These are phyloP conservation scores for Beauveria bassiana DNA, from an alignment of 2,329 filamentous ascomycete species.

Conservation along the genomic window DNA sequence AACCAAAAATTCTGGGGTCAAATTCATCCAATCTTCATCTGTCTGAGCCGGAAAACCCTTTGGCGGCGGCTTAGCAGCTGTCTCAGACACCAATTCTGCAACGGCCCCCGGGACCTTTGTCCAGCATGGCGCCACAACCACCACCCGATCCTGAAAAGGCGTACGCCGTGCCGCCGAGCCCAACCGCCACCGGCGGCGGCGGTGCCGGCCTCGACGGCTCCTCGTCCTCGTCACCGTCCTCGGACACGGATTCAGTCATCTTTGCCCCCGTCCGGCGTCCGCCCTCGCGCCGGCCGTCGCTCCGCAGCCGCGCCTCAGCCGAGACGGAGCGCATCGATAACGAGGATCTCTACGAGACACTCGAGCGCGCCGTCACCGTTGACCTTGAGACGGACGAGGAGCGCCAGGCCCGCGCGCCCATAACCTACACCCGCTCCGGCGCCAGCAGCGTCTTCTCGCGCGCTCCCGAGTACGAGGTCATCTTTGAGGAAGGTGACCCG, in stretches of 20 bases:
- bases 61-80: background rate
- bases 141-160: constrained; percentile 7
- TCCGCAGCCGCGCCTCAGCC: constrained; percentile 8
- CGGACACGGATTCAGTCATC: background rate
- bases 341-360: constrained; percentile 21
- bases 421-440: constrained; percentile 34
- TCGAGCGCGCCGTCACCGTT: constrained; percentile 26
- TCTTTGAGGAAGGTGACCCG: constrained; percentile 57
- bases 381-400: constrained; percentile 31
- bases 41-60: too few species aligned
- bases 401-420: constrained; percentile 34
- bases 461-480: constrained; percentile 61
- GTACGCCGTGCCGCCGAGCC: background rate
- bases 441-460: constrained; percentile 32
- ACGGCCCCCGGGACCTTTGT: background rate
- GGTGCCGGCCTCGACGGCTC: background rate
- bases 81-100: background rate
- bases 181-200: background rate
- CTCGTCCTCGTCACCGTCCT: background rate
- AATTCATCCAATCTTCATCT: too few species aligned
- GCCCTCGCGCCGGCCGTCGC: background rate
- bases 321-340: constrained; percentile 14
- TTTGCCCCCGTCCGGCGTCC: background rate
- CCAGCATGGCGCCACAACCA: background rate
- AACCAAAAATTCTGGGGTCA: too few species aligned